A percentile compares a stretch with the other conserved stretches of the same genome.
Evolutionary conservation across 345 rosid species (phyloP).

Genomic region (Leavenworthia alabamica): DNA sequence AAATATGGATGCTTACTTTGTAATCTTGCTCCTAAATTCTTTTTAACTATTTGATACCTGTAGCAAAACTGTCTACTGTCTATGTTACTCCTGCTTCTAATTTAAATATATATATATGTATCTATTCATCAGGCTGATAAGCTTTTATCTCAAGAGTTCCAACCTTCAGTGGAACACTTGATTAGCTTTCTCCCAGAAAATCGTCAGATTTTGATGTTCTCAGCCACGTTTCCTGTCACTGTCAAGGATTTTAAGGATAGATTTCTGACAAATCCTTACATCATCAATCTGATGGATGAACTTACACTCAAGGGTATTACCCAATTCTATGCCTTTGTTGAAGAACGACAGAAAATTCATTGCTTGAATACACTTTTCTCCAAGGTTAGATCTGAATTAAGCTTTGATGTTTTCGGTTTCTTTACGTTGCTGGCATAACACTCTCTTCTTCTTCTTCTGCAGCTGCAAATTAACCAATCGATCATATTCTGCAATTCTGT

Average conservation of each 20-base stretch:
- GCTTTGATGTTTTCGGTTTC: background rate
- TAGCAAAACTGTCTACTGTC: background rate
- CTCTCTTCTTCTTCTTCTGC: conserved; percentile 28
- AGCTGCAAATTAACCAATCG: conserved; percentile 95
- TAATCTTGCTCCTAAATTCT: background rate
- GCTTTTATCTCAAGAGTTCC: conserved; percentile 88
- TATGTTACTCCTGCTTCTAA: conserved; percentile 11
- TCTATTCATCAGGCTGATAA: conserved; percentile 69
- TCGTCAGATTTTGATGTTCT: conserved; percentile 87
- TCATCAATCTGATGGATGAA: conserved; percentile 93
- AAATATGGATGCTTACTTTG: conserved; percentile 1
- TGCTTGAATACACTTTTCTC: conserved; percentile 90
- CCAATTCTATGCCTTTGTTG: conserved; percentile 88
- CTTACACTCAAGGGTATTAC: conserved; percentile 92
- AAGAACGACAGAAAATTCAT: conserved; percentile 94
- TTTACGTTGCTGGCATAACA: conserved; percentile 9
- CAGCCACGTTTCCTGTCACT: conserved; percentile 91
- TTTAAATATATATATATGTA: background rate
- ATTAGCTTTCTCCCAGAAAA: conserved; percentile 63
- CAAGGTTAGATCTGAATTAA: conserved; percentile 48
- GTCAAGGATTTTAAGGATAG: conserved; percentile 89
- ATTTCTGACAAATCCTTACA: conserved; percentile 63
- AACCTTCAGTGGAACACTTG: conserved; percentile 82
- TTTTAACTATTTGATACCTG: background rate
- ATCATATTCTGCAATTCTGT: conserved; percentile 94